Base-by-base conservation (phyloP, 2,329 filamentous ascomycete genomes). In the Fusarium lateritium region DNA sequence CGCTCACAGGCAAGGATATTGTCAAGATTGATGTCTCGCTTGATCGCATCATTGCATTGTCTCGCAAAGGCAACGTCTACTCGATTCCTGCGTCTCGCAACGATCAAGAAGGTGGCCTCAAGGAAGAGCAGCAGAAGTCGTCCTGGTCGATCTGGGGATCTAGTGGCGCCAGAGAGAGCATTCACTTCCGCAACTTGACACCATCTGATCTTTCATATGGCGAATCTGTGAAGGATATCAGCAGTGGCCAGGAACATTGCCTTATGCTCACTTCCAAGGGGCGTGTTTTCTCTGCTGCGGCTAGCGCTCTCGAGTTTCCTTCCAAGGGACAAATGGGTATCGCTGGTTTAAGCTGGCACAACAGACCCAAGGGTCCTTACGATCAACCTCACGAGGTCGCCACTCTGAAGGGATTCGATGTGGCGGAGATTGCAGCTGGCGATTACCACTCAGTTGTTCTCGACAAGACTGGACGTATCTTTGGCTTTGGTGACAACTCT, bases 401-500 rank as follows among this genome's bases (percentile, higher is more conserved):
- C 3, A 88, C 87, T 0, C 83, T 98, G 4, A 88, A 87, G 57
- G 92, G 90, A 7, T 91, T 91, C 68, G 86, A 92, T 6, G 89
- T 96, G 45, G 80, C 83, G 7, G 87, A 92, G 69, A 91, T 98
- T 60, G 94, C 95, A 2, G 83, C 93, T 3, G 96, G 96, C 24
- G 94, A 97, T 76, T 89, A 91, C 70, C 96, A 99, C 80, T 97
- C 94, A 6, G 82, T 97, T 2, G 92, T 89, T 1, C 85, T 94
- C 17, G 93, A 95, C 76, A 87, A 88, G 62, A 84, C 91, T 53
- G 95, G 95, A 17, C 88, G 89, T 17, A 86, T 96, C 17, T 97
- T 96, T 78, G 85, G 90, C 8, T 98, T 97, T 81, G 96, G 96
- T 38, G 94, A 98, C 79, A 98, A 98, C 80, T 90, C 90, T 0